Percentiles rank a stretch among this genome's conserved stretches.
These are phyloP conservation scores for Petunia axillaris DNA, from an alignment of 257 asterid species.

Conservation along the genomic window DNA sequence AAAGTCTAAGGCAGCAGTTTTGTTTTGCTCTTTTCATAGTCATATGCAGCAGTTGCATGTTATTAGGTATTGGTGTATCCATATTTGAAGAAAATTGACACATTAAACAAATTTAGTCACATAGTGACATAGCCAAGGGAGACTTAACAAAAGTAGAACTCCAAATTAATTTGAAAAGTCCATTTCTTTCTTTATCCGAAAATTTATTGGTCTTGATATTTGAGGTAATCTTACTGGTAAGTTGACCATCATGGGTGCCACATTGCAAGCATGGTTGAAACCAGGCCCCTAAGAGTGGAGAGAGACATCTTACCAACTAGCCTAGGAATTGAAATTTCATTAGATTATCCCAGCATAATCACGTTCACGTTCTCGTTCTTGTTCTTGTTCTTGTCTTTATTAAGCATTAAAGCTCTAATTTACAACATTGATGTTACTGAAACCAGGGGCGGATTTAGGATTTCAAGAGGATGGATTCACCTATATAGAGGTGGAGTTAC, in stretches of 20 bases:
- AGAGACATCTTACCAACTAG: constrained; percentile 23
- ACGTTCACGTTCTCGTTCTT: constrained; percentile 19
- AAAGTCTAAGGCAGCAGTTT: neutral
- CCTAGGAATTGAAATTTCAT: neutral
- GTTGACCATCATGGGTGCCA: constrained; percentile 23
- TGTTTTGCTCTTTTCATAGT: neutral
- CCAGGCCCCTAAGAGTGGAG: neutral
- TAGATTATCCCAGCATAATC: constrained; percentile 20
- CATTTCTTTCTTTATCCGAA: neutral
- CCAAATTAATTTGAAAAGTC: neutral
- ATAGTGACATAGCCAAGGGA: neutral
- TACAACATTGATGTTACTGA: neutral
- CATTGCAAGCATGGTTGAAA: constrained; percentile 12
- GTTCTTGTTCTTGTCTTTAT: neutral
- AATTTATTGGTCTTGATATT: neutral
- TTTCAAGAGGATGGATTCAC: too few relatives aligned
- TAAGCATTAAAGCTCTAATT: neutral
- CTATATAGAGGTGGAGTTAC: too few relatives aligned
- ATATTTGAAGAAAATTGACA: neutral
- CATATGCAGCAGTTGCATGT: too few relatives aligned
- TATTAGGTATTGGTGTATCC: too few relatives aligned
- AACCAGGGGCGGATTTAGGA: neutral
- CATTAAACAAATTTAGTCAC: neutral
- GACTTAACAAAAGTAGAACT: neutral
- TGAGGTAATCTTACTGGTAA: neutral